phyloP scores from a whole-genome alignment of 2,329 filamentous ascomycete genomes.

The Aspergillus tamarii region DNA sequence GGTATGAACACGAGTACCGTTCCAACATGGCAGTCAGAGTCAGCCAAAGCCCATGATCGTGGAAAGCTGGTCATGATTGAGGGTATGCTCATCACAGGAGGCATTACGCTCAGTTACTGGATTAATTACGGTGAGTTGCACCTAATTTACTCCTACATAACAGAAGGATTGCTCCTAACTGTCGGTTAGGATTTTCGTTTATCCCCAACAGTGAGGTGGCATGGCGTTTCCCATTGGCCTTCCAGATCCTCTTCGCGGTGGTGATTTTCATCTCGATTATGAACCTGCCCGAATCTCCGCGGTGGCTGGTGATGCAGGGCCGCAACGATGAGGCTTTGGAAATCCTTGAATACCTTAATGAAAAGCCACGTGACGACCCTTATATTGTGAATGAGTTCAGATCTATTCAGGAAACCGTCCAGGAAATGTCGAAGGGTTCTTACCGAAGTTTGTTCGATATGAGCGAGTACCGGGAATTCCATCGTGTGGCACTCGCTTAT shows the following conservation, averaged over 20 bases:
- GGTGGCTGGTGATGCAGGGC: slow-evolving; percentile 62
- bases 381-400: slow-evolving; percentile 52
- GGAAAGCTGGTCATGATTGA: slow-evolving; percentile 59
- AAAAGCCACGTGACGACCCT: slow-evolving; percentile 49
- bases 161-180: background rate
- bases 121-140: slow-evolving; percentile 55
- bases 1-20: slow-evolving; percentile 57
- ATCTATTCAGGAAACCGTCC: slow-evolving; percentile 57
- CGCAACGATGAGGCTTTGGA: slow-evolving; percentile 55
- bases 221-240: slow-evolving; percentile 61
- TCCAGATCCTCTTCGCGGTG: slow-evolving; percentile 60
- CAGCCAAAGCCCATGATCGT: slow-evolving; percentile 53
- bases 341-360: slow-evolving; percentile 49
- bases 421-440: slow-evolving; percentile 53
- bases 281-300: slow-evolving; percentile 59
- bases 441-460: slow-evolving; percentile 64
- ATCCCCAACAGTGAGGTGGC: slow-evolving; percentile 49
- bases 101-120: slow-evolving; percentile 56
- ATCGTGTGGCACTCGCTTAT: slow-evolving; percentile 59
- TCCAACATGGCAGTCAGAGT: slow-evolving; percentile 57
- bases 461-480: slow-evolving; percentile 59
- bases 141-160: slow-evolving; percentile 36
- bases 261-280: slow-evolving; percentile 54
- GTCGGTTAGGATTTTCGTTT: slow-evolving; percentile 46
- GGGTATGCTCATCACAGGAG: slow-evolving; percentile 55